Evolutionary conservation across 352 stramenopile genomes (phyloP).

Genomic region (Elongisporangium senticosum): DNA sequence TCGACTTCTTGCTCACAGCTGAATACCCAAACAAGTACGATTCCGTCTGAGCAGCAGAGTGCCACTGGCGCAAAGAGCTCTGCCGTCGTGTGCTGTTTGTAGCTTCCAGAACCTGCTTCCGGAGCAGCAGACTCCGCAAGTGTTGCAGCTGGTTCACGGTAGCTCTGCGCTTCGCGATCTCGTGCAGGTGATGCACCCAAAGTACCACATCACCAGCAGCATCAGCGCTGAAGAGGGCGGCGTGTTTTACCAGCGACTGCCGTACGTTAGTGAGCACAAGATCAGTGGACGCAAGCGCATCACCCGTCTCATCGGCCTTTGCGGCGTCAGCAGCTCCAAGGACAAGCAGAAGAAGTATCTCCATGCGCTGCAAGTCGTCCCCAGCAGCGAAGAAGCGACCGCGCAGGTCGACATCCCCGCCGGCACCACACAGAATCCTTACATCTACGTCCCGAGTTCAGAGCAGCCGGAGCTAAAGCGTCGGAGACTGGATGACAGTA

Average conservation of each 20-base stretch:
- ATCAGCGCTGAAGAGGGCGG: conserved; percentile 17
- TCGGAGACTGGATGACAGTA: conserved; percentile 18
- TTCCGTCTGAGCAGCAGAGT: neutral
- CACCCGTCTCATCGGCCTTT: conserved; percentile 68
- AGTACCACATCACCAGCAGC: conserved; percentile 67
- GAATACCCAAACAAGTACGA: conserved; percentile 38
- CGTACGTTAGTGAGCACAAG: conserved; percentile 60
- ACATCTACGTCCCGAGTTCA: conserved; percentile 19
- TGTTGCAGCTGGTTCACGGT: conserved; percentile 31
- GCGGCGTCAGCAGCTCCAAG: conserved; percentile 45
- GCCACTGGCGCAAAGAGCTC: neutral
- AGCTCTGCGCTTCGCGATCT: conserved; percentile 23
- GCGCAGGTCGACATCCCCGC: conserved; percentile 53
- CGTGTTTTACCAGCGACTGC: conserved; percentile 75
- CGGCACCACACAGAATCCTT: conserved; percentile 72
- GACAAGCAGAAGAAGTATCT: conserved; percentile 80
- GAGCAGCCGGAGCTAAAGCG: conserved; percentile 23
- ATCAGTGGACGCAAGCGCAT: conserved; percentile 47
- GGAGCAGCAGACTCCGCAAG: conserved; percentile 47
- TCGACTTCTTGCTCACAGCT: conserved; percentile 66
- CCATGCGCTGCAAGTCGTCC: conserved; percentile 63
- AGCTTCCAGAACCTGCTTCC: conserved; percentile 53
- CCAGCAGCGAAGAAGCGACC: conserved; percentile 17
- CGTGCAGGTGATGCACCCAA: conserved; percentile 44
- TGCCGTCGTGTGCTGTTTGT: conserved; percentile 8